Conservation (phyloP, 2,329 filamentous ascomycete genomes). For the Trichoderma pleuroti region DNA sequence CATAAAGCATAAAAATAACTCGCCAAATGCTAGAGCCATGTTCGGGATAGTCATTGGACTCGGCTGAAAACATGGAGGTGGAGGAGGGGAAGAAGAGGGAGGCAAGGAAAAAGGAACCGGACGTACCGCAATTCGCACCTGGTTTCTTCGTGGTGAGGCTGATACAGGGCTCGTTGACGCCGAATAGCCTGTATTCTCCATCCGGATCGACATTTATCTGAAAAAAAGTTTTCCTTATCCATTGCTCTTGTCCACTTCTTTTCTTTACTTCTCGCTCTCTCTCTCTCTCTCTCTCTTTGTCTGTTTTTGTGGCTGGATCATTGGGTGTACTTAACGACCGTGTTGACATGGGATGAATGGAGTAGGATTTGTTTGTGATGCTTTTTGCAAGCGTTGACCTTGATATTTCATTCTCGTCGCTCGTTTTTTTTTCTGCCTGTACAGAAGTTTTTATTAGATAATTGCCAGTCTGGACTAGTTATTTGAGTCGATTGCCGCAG, state of each 20-base stretch:
- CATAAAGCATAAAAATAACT: background rate
- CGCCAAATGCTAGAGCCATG: background rate
- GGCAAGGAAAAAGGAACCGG: background rate
- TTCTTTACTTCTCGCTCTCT: too few species aligned
- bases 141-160: constrained; percentile 82
- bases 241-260: background rate
- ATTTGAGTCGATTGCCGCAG: constrained; percentile 7
- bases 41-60: background rate
- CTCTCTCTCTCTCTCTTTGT: background rate
- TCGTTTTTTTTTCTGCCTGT: constrained; percentile 1
- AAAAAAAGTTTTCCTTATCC: background rate
- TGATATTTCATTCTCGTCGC: background rate
- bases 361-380: constrained; percentile 2
- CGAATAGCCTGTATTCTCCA: background rate
- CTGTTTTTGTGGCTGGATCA: background rate
- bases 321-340: constrained; percentile 12
- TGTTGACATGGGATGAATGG: constrained; percentile 16
- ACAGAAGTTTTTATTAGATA: background rate
- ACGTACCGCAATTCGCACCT: constrained; percentile 71
- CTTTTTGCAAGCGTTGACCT: constrained; percentile 12
- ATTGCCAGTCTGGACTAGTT: constrained; percentile 16
- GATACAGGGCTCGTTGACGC: constrained; percentile 70
- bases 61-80: background rate
- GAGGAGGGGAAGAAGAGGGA: background rate
- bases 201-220: constrained; percentile 11